phyloP scores from a whole-genome alignment of 495 filamentous ascomycete genomes.

The Geoglossum glabrum region DNA sequence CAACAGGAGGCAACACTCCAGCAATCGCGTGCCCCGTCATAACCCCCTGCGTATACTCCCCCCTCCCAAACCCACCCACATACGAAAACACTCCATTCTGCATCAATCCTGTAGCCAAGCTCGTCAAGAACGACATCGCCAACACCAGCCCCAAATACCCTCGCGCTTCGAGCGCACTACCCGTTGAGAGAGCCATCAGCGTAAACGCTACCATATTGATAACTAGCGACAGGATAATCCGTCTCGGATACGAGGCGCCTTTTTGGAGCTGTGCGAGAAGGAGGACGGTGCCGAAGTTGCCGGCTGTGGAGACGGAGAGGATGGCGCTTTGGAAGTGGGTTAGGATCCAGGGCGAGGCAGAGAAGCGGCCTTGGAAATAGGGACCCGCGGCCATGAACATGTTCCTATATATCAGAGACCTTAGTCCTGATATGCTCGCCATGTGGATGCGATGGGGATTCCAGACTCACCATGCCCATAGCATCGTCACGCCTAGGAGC shows the following conservation, averaged over 20 bases:
- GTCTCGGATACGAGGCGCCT: slow-evolving; percentile 62
- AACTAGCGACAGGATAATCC: slow-evolving; percentile 52
- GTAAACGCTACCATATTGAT: slow-evolving; percentile 54
- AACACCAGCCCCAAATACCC: slow-evolving; percentile 68
- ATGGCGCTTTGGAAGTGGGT: slow-evolving; percentile 74
- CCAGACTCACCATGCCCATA: slow-evolving; percentile 75
- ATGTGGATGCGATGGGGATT: no score
- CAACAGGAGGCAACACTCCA: slow-evolving; percentile 74
- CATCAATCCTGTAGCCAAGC: slow-evolving; percentile 61
- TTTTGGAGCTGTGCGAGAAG: slow-evolving; percentile 60
- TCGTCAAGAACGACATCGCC: slow-evolving; percentile 58
- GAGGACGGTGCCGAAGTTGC: slow-evolving; percentile 53
- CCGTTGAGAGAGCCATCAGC: slow-evolving; percentile 61
- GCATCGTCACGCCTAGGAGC: slow-evolving; percentile 78
- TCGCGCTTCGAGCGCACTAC: slow-evolving; percentile 33
- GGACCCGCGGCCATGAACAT: slow-evolving; percentile 94
- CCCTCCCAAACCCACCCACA: slow-evolving; percentile 59
- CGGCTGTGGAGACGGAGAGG: slow-evolving; percentile 63
- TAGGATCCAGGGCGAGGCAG: slow-evolving; percentile 44
- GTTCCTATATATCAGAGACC: slow-evolving; percentile 40
- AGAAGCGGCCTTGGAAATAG: slow-evolving; percentile 78
- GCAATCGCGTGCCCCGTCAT: slow-evolving; percentile 91
- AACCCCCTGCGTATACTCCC: slow-evolving; percentile 83
- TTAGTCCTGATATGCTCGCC: neutral
- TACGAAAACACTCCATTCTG: slow-evolving; percentile 94